These are phyloP conservation scores for Plectosphaerella sp. DNA, from an alignment of 2,329 filamentous ascomycete genomes.

Conservation along the genomic window DNA sequence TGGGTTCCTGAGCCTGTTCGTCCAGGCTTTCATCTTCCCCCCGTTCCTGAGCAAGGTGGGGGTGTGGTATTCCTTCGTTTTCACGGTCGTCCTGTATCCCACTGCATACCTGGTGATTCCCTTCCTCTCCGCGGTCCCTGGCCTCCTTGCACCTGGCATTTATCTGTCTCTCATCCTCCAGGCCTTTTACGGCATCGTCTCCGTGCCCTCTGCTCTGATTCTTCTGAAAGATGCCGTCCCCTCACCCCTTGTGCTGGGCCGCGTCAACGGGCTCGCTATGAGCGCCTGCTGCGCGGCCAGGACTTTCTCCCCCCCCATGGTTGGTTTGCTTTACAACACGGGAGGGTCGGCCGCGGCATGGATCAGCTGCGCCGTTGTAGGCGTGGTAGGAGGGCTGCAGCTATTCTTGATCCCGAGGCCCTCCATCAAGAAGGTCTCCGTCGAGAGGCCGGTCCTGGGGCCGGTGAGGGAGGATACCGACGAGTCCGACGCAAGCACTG, in stretches of 20 bases:
- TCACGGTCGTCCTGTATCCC: constrained; percentile 63
- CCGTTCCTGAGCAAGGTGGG: constrained; percentile 58
- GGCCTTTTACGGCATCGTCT: constrained; percentile 64
- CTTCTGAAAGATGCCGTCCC: constrained; percentile 69
- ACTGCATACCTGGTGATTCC: constrained; percentile 65
- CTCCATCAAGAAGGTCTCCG: constrained; percentile 16
- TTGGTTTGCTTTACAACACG: constrained; percentile 61
- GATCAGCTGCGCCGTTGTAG: constrained; percentile 26
- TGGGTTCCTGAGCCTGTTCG: constrained; percentile 65
- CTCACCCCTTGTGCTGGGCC: constrained; percentile 56
- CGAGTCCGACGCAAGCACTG: neutral
- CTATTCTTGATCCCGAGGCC: constrained; percentile 11
- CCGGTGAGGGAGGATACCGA: neutral
- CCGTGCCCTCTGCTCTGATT: constrained; percentile 65
- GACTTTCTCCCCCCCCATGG: constrained; percentile 65
- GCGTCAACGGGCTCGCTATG: constrained; percentile 69
- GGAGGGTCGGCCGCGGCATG: constrained; percentile 43
- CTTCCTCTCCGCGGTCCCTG: constrained; percentile 57
- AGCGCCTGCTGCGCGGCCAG: constrained; percentile 67
- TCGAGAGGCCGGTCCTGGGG: constrained; percentile 2
- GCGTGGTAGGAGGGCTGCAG: constrained; percentile 7
- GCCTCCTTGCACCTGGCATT: constrained; percentile 54
- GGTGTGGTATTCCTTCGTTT: constrained; percentile 62
- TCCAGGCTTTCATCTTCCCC: constrained; percentile 70
- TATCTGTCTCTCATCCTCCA: constrained; percentile 62